phyloP scores from a whole-genome alignment of 2,329 filamentous ascomycete genomes.

The Fusarium phyllophilum region DNA sequence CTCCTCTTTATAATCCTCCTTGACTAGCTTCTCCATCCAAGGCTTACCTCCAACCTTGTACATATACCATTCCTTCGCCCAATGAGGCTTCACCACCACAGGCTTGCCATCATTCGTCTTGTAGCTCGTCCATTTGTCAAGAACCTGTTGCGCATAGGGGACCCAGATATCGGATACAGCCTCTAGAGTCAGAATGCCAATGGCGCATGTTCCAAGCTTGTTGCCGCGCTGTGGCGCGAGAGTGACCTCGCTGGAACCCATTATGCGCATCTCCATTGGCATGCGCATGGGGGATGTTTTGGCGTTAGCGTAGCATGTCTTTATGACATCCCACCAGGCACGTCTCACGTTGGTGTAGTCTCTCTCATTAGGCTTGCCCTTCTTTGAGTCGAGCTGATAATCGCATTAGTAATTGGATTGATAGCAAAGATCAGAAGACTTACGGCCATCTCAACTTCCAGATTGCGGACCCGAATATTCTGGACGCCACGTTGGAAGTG shows the following conservation, averaged over 20 bases:
- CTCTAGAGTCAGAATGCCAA: not conserved
- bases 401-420: not conserved
- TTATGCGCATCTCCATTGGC: not conserved
- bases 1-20: not conserved
- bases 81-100: not conserved
- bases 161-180: not conserved
- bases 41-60: not conserved
- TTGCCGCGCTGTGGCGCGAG: not conserved
- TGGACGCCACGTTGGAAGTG: not conserved
- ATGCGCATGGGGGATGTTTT: not conserved
- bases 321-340: not conserved
- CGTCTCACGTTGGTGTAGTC: not conserved
- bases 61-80: not conserved
- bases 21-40: not conserved
- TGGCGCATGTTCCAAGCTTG: not conserved
- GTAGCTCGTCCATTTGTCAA: not conserved
- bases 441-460: not conserved
- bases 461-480: not conserved
- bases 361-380: not conserved
- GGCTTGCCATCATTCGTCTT: not conserved
- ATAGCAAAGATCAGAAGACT: fast-evolving
- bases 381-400: not conserved
- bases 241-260: not conserved
- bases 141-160: not conserved
- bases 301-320: not conserved